Evolutionary conservation across 805 yeast genomes (phyloP), one percentile per base, ranked within the genome.

Genomic region (Saccharomycopsis sp.): DNA sequence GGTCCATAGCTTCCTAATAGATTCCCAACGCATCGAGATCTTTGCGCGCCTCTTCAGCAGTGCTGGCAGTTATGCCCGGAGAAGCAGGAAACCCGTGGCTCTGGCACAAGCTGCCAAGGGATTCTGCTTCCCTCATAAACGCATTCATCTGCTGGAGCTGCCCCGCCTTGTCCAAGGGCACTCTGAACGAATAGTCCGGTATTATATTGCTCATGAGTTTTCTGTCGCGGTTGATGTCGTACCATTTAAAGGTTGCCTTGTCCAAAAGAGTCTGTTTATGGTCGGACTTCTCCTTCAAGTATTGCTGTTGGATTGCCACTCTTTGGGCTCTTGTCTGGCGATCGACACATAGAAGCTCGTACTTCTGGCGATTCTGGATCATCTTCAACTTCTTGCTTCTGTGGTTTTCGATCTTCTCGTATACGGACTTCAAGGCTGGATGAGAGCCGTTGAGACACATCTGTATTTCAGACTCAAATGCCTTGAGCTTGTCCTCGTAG

Each of bases 361-460:
- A 91, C 62, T 79, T 77, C 61, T 83, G 84, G 50, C 73, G 72
- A 57, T 72, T 70, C 52, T 75, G 71, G 0, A 83, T 80, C 51
- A 79, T 72, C 29, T 68, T 75, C 24, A 91, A 73, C 68, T 84
- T 86, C 59, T 83, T 84, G 63, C 89, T 89, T 63, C 90, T 84
- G 63, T 86, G 83, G 50, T 81, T 80, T 59, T 86, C 87, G 54
- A 94, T 83, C 70, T 83, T 82, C 64, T 79, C 79, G 68, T 87
- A 82, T 56, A 87, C 86, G 52, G 81, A 78, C 44, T 88, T 79
- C 56, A 92, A 78, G 65, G 91, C 97, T 0, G 98, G 98, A 70
- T 94, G 99, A 20, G 90, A 81, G 12, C 97, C 97, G 62, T 85
- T 86, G 37, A 85, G 73, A 72, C 98, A 91, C 79, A 92, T 81